Evolutionary conservation across 805 yeast species (phyloP).

Genomic region (Candida odintsovae): DNA sequence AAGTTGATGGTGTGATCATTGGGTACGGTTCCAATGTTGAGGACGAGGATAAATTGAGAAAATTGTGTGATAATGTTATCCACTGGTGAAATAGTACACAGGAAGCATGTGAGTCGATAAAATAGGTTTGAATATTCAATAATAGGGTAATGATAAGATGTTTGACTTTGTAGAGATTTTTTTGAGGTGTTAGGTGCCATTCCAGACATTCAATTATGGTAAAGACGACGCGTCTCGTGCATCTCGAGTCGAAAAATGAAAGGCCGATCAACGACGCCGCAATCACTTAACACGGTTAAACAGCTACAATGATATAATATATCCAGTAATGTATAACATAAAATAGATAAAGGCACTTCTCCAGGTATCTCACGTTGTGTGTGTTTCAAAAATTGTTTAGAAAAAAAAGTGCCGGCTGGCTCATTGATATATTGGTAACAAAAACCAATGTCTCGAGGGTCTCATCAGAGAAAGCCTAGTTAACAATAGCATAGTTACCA

Average conservation of each 20-base stretch:
- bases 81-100: slow-evolving; percentile 16
- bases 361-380: background rate
- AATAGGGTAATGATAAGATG: background rate
- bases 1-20: slow-evolving; percentile 20
- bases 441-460: background rate
- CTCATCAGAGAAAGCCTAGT: background rate
- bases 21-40: slow-evolving; percentile 16
- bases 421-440: background rate
- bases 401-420: background rate
- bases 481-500: slow-evolving; percentile 46
- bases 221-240: too few relatives aligned
- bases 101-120: background rate
- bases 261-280: too few relatives aligned
- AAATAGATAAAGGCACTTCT: too few relatives aligned
- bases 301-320: too few relatives aligned
- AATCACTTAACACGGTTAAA: too few relatives aligned
- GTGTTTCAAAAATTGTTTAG: background rate
- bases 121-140: background rate
- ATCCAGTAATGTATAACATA: background rate
- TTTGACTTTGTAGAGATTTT: background rate
- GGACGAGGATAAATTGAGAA: slow-evolving; percentile 12
- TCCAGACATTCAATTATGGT: too few relatives aligned
- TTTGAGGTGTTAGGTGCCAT: background rate
- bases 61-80: slow-evolving; percentile 20
- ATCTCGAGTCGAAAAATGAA: too few relatives aligned